phyloP scores from a whole-genome alignment of 78 protist genomes.

The Dictyostelium firmibasis region DNA sequence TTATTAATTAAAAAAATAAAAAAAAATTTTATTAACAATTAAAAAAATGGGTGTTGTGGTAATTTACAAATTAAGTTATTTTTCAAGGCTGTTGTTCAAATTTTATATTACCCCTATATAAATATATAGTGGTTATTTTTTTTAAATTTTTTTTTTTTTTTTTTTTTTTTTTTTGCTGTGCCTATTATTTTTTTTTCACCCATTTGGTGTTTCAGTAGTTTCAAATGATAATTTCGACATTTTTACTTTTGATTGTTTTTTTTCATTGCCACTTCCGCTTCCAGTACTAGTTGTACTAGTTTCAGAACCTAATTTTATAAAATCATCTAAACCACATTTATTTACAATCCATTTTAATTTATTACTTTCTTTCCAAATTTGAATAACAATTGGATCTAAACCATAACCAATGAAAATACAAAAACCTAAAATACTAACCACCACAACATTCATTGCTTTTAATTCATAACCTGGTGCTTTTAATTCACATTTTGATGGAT shows the following conservation, averaged over 20 bases:
- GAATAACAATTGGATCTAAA: constrained; percentile 2
- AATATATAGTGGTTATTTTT: no score
- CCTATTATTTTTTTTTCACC: not conserved
- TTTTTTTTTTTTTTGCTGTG: no score
- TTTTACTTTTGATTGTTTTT: not conserved
- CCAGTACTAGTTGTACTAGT: not conserved
- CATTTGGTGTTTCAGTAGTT: not conserved
- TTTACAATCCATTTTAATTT: not conserved
- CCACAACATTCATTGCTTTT: not conserved
- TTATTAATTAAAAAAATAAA: no score
- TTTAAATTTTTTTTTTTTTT: no score
- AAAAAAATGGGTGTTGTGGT: no score
- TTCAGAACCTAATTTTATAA: not conserved
- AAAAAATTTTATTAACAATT: no score
- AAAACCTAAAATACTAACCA: constrained; percentile 7
- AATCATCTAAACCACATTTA: not conserved
- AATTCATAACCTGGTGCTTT: constrained; percentile 14
- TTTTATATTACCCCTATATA: no score
- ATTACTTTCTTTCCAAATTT: not conserved
- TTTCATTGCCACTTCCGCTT: not conserved
- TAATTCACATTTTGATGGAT: constrained; percentile 2
- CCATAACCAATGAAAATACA: constrained; percentile 24
- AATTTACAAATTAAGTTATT: no score
- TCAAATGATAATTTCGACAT: not conserved
- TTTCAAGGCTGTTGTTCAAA: no score